Conservation (phyloP, 2,329 filamentous ascomycete genomes). For the Cladosporium colombiae region DNA sequence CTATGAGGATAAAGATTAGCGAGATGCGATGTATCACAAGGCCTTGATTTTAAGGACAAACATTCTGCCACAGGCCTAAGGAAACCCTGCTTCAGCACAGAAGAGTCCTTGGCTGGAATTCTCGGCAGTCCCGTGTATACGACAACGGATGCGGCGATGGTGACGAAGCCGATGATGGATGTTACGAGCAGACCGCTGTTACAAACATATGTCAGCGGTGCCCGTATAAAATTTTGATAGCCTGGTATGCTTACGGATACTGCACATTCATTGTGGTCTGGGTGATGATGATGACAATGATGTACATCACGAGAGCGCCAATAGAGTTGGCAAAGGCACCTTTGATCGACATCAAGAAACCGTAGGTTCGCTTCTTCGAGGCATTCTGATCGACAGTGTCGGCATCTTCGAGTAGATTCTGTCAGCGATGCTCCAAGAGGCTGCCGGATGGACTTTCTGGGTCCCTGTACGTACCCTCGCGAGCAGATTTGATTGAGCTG, state of each 20-base stretch:
- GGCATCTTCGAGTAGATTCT: neutral
- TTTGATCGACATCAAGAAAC: slow-evolving; percentile 21
- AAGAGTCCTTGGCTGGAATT: neutral
- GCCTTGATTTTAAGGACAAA: neutral
- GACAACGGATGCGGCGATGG: neutral
- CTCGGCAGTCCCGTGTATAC: neutral
- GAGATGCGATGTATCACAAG: neutral
- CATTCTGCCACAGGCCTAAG: neutral
- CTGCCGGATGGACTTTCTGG: neutral
- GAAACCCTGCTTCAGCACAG: neutral
- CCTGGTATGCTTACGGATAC: slow-evolving; percentile 8
- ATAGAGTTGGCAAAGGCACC: slow-evolving; percentile 20
- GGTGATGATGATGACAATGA: slow-evolving; percentile 21
- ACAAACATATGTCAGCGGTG: neutral
- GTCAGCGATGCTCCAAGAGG: neutral
- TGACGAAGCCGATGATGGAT: neutral
- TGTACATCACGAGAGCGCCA: slow-evolving; percentile 21
- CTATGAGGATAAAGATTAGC: neutral
- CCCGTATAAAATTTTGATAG: neutral
- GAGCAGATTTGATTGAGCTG: neutral
- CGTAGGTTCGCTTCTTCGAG: slow-evolving; percentile 21
- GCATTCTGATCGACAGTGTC: neutral
- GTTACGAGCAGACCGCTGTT: neutral
- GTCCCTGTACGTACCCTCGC: neutral
- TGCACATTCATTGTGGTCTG: slow-evolving; percentile 18